Evolutionary conservation across 176 grass and related monocot species (phyloP).

Genomic region (Oryza longistaminata): DNA sequence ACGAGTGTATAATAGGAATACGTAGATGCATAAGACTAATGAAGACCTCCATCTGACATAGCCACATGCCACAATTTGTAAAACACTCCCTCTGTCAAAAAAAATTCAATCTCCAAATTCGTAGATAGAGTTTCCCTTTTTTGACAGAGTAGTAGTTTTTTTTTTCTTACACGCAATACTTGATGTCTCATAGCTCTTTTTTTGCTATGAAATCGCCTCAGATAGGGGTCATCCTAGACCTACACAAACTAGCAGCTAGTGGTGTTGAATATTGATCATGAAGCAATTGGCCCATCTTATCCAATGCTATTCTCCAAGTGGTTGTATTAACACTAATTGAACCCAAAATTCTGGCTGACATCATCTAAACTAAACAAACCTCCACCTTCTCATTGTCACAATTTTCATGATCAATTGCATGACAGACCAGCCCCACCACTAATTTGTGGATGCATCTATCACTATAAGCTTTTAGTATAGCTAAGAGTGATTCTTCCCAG

Average conservation of each 20-base stretch:
- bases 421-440: conserved; percentile 1
- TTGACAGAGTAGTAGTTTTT: too few relatives aligned
- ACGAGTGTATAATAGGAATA: too few relatives aligned
- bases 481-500: conserved; percentile 12
- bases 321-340: neutral
- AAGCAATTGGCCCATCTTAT: conserved; percentile 22
- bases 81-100: too few relatives aligned
- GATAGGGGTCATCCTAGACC: conserved; percentile 9
- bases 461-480: neutral
- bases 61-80: too few relatives aligned
- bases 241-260: conserved; percentile 23
- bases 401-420: neutral
- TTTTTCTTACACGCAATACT: too few relatives aligned
- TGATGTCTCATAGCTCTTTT: neutral
- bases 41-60: too few relatives aligned
- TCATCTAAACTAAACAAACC: conserved; percentile 14
- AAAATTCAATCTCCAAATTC: too few relatives aligned
- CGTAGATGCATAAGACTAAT: too few relatives aligned
- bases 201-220: neutral
- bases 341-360: neutral
- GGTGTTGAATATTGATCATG: neutral
- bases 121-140: too few relatives aligned
- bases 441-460: neutral
- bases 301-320: conserved; percentile 14
- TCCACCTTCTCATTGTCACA: neutral